Evolutionary conservation across 768 basidiomycete genomes (phyloP).

Genomic region (Mycena haematopus): DNA sequence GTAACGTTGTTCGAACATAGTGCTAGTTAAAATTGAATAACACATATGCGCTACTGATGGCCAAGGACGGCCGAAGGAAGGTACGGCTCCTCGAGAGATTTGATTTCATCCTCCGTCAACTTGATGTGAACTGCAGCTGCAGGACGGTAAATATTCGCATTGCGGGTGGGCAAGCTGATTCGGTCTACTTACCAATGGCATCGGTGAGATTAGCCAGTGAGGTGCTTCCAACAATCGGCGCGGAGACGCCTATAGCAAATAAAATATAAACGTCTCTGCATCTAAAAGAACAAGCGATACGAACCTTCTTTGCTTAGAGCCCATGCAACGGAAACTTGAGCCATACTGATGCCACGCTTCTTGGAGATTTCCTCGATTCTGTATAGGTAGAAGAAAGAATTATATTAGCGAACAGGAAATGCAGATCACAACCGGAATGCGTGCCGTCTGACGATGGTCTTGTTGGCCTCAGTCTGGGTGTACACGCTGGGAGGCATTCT

Average conservation of each 20-base stretch:
- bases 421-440: neutral
- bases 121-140: constrained; percentile 13
- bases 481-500: constrained; percentile 22
- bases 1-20: no score
- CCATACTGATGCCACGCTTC: constrained; percentile 59
- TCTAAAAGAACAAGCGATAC: neutral
- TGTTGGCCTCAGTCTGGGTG: constrained; percentile 26
- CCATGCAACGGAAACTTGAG: constrained; percentile 64
- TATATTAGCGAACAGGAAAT: neutral
- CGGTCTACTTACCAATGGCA: constrained; percentile 51
- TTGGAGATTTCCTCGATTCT: constrained; percentile 64
- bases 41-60: constrained; percentile 1
- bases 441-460: constrained; percentile 18
- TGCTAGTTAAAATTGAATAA: no score
- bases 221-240: constrained; percentile 64
- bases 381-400: neutral
- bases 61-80: constrained; percentile 9
- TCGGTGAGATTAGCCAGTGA: constrained; percentile 58
- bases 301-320: constrained; percentile 42
- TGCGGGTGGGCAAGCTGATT: neutral
- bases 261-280: neutral
- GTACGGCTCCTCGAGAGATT: constrained; percentile 19
- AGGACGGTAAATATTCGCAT: neutral
- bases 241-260: constrained; percentile 46
- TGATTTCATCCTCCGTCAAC: constrained; percentile 20